Percentiles rank a stretch among this genome's conserved stretches.
Conservation (phyloP, 83 land plant genomes). For the Thuja plicata region DNA sequence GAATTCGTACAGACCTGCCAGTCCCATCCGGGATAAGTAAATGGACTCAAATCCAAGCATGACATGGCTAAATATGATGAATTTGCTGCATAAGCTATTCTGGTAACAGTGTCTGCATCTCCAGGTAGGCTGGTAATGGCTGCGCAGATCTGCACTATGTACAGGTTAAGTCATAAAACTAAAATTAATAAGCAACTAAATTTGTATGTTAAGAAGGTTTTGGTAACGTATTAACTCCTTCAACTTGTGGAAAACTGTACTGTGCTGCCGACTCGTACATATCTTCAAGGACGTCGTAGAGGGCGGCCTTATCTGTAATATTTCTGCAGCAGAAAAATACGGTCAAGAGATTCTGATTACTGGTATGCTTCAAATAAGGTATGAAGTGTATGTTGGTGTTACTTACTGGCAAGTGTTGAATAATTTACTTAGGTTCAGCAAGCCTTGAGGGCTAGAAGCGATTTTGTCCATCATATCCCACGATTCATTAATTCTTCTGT, state of each 20-base stretch:
- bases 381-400: no score
- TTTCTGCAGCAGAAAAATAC: no score
- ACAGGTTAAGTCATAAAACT: background rate
- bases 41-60: background rate
- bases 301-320: no score
- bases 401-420: no score
- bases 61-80: rapidly evolving
- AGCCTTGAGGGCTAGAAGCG: no score
- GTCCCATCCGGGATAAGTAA: background rate
- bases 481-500: no score
- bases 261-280: conserved; percentile 19
- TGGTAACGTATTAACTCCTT: conserved; percentile 15
- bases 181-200: no score
- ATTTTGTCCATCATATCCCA: no score
- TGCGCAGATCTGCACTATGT: conserved; percentile 29
- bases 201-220: background rate
- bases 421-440: no score
- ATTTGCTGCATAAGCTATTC: conserved; percentile 21
- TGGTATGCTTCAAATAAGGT: no score
- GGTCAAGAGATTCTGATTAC: no score
- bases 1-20: background rate
- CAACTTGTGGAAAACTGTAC: conserved; percentile 24
- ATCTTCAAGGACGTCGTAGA: conserved; percentile 2
- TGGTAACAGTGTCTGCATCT: conserved; percentile 22
- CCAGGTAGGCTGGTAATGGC: conserved; percentile 34